A percentile compares a stretch with the other conserved stretches of the same genome.
Conservation (phyloP, 768 basidiomycete genomes). For the Kockovaella imperatae region DNA sequence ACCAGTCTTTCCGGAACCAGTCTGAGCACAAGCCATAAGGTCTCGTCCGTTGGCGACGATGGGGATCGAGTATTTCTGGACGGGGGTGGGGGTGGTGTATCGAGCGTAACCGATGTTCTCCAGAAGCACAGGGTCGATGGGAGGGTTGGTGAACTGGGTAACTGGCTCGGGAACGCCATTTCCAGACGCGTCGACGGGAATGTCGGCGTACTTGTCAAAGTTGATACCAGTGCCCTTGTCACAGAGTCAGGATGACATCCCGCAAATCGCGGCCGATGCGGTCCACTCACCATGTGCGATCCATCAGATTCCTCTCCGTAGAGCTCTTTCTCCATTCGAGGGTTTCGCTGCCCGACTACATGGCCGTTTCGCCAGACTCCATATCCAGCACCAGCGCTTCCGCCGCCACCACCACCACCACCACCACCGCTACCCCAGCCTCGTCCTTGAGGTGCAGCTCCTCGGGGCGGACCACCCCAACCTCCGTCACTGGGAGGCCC, state of each 20-base stretch:
- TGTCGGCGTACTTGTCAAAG: conserved; percentile 99
- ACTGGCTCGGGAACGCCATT: conserved; percentile 94
- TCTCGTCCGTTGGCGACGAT: conserved; percentile 73
- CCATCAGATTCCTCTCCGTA: conserved; percentile 77
- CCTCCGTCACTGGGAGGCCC: conserved; percentile 30
- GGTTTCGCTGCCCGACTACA: conserved; percentile 70
- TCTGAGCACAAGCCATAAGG: conserved; percentile 56
- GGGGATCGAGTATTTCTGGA: conserved; percentile 99
- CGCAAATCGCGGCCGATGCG: background rate
- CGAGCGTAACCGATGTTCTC: conserved; percentile 90
- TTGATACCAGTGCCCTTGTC: conserved; percentile 94
- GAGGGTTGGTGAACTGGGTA: conserved; percentile 73
- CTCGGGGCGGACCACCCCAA: conserved; percentile 26
- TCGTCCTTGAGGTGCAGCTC: conserved; percentile 13
- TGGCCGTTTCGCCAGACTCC: conserved; percentile 92
- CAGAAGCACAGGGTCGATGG: conserved; percentile 83
- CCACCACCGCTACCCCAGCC: conserved; percentile 30
- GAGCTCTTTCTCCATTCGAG: conserved; percentile 88
- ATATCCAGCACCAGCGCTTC: conserved; percentile 43
- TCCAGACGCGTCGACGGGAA: conserved; percentile 97
- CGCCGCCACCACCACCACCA: conserved; percentile 27
- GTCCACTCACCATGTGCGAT: conserved; percentile 34
- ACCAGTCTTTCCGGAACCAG: conserved; percentile 97
- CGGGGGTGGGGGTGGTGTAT: conserved; percentile 93
- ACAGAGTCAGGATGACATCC: background rate